phyloP scores from a whole-genome alignment of 768 basidiomycete species.

The Hydnum rufescens region DNA sequence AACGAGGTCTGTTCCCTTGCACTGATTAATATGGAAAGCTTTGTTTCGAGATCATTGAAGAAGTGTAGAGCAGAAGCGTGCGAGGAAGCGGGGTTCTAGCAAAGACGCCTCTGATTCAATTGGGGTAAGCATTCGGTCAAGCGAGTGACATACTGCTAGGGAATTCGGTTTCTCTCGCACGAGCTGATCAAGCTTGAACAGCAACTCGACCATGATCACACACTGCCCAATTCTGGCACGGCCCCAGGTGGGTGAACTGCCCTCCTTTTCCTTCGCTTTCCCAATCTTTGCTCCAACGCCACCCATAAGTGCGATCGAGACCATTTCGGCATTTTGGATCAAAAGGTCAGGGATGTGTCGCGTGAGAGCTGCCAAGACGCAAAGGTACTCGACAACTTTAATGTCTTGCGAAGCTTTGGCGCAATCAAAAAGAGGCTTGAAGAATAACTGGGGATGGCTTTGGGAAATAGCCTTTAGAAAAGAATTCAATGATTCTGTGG shows the following conservation, averaged over 20 bases:
- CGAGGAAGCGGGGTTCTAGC: neutral
- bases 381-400: conserved; percentile 38
- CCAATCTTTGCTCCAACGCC: conserved; percentile 18
- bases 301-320: conserved; percentile 46
- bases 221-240: conserved; percentile 41
- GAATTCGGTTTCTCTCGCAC: conserved; percentile 13
- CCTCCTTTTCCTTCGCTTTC: conserved; percentile 12
- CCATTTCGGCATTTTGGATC: conserved; percentile 53
- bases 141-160: neutral
- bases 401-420: conserved; percentile 43
- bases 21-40: conserved; percentile 35
- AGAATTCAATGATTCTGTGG: conserved; percentile 26
- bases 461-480: conserved; percentile 34
- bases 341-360: conserved; percentile 42
- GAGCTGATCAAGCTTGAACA: conserved; percentile 22
- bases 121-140: no score
- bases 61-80: conserved; percentile 3
- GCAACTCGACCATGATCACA: conserved; percentile 40
- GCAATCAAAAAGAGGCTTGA: conserved; percentile 49
- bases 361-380: conserved; percentile 30
- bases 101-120: neutral
- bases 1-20: conserved; percentile 33
- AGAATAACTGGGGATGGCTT: conserved; percentile 41
- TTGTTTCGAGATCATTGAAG: conserved; percentile 33
- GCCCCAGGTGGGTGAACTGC: conserved; percentile 21